Base-by-base conservation (phyloP, 1,284 basidiomycete genomes). In the Melampsora larici-populina region DNA sequence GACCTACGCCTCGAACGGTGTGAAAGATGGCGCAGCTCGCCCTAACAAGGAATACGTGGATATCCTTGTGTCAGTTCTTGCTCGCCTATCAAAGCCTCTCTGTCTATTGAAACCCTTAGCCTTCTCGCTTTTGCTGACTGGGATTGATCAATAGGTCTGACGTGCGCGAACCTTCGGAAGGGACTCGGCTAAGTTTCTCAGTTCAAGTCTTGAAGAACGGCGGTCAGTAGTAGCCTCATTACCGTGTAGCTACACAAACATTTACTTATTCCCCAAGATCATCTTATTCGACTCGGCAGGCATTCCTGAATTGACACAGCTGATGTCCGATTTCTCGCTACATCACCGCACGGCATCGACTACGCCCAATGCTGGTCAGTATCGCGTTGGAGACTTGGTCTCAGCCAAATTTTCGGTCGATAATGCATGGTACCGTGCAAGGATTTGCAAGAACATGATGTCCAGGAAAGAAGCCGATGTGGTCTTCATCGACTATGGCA, bases 371-470 rank as follows among this genome's bases (percentile, higher is more conserved):
- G 85, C 86, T 4, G 95, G 94, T 1, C 55, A 24, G 29, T 89
- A 72, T 29, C 65, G 78, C 48, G 24, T 87, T 24, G 94, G 94
- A 36, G 94, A 97, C 79, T 87, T 97, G 29, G 92, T 98, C 24
- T 93, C 93, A 29, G 94, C 86, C 11, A 92, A 91, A 83, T 93
- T 92, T 84, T 91, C 90, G 26, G 79, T 85, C 75, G 94, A 97
- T 84, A 91, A 92, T 31, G 88, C 90, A 78, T 97, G 94, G 94
- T 97, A 97, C 84, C 91, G 94, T 76, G 94, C 94, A 60, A 91
- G 90, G 85, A 90, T 97, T 79, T 49, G 86, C 89, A 31, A 94
- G 91, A 77, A 77, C 62, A 48, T 89, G 90, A 4, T 82, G 92
- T 69, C 95, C 94, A 86, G 93, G 91, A 82, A 85, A 83, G 91